Base-by-base conservation (phyloP, 1,139 yeast species). In the Tardiomyces depauwii region DNA sequence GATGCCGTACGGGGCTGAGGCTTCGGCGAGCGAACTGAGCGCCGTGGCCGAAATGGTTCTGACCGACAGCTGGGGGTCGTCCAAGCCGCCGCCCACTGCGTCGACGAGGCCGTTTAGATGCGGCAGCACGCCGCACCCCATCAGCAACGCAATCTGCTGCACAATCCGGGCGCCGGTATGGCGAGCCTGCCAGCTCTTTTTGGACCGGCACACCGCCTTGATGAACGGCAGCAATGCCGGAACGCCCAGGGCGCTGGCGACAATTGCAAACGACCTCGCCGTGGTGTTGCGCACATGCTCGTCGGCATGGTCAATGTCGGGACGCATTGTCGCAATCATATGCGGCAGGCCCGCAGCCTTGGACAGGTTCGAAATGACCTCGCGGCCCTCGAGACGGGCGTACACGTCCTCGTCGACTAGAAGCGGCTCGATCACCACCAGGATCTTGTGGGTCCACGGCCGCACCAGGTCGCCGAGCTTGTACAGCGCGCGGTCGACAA, bases 1-100 rank as follows among this genome's bases (percentile, higher is more conserved):
- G 47, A 86, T 82, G 43, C 98, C 98, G 63, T 83, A 87, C 0
- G 98, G 98, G 19, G 77, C 72, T 1, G 89, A 78, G n/a, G 84
- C 82, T 43, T 86, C 93, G 0, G 97, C 97, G 36, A 91, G 63
- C 6, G 82, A 77, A 0, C 93, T 71, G 1, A 89, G 57, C 0
- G 96, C 80, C 32, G 73, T 66, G 0, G 95, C 95, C 0, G 95
- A 72, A 10, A 80, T 72, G 2, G 76, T 75, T 45, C 93, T 68
- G 0, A 87, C 85, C 47, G 77, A 79, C 16, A 77, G 61, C 46
- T 80, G 78, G 45, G 83, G 88, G 61, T 89, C 97, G 0, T 70
- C 66, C n/a, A 91, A 60, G 0, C 82, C 77, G 1, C 75, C 76
- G 1, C 68, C 65, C 21, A 87, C 65, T 47, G 88, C 78, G 2